Evolutionary conservation across 2,329 filamentous ascomycete species (phyloP), one percentile per base, ranked within the genome.

Genomic region (Calonectria multiphialidica): DNA sequence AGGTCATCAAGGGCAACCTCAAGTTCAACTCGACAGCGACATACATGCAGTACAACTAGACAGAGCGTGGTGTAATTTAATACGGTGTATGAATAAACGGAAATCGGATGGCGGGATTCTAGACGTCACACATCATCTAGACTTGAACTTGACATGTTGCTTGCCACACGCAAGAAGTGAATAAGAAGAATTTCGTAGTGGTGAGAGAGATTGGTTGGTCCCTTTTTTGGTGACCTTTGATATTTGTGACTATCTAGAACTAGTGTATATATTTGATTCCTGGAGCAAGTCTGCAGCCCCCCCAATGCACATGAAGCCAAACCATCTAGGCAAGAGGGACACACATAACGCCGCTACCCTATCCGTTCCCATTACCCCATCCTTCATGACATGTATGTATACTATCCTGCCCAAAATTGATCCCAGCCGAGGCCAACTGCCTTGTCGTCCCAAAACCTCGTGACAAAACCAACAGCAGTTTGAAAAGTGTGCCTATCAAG

Each of bases 11-110:
- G 91, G 96, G 94, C 80, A 98, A 98, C 86, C 89, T 98, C 84
- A 99, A 99, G 91, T 99, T 99, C 90, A 98, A 98, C 91, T 97
- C 94, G 71, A 99, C 97, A 72, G 96, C 97, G 62, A 95, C 94
- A 75, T 99, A 99, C 88, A 97, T 97, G 91, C 97, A 98, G 87
- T 99, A 99, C 90, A 99, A 99, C 86, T 98, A 98, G 78, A 80
- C 65, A 73, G 47, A 68, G 70, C 66, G 68, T 76, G 75, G 67
- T 77, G 71, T 80, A 76, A 76, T 79, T 78, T 78, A 77, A 78
- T 77, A 73, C 73, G 78, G 76, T 84, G 82, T 84, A 84, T 75
- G 77, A 84, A 35, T 83, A 83, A 73, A 75, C 69, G 53, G 69
- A 73, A 76, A 78, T 77, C 71, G 74, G 72, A 73, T 72, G 74